phyloP scores from a whole-genome alignment of 1,284 basidiomycete species.

The Hortiboletus rubellus region DNA sequence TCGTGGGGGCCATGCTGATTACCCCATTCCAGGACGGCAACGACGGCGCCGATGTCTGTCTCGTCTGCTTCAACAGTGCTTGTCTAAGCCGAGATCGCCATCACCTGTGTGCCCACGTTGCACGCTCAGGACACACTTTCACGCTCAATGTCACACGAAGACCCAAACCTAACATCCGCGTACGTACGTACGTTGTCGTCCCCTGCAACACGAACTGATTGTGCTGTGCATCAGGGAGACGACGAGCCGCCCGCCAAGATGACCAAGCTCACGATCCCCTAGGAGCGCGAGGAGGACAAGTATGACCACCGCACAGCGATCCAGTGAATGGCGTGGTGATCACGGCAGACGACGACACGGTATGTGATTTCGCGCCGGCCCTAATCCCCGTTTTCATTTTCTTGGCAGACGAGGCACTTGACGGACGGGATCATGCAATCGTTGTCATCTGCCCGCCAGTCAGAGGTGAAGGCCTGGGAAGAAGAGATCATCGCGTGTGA shows the following conservation, averaged over 20 bases:
- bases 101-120: constrained; percentile 72
- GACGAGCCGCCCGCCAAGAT: constrained; percentile 84
- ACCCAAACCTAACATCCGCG: constrained; percentile 58
- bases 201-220: not conserved
- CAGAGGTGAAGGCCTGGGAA: constrained; percentile 97
- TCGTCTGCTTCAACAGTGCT: constrained; percentile 92
- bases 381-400: not conserved
- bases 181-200: constrained; percentile 56
- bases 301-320: constrained; percentile 72
- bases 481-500: constrained; percentile 90
- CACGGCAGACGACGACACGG: constrained; percentile 12
- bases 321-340: constrained; percentile 52
- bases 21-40: constrained; percentile 57
- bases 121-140: constrained; percentile 74
- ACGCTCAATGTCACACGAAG: constrained; percentile 83
- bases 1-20: constrained; percentile 6
- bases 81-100: constrained; percentile 65
- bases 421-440: constrained; percentile 78
- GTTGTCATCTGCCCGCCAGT: constrained; percentile 86
- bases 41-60: constrained; percentile 85
- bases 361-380: not conserved
- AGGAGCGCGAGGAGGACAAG: constrained; percentile 86
- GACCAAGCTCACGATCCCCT: constrained; percentile 87
- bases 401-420: constrained; percentile 53
- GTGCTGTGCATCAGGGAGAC: constrained; percentile 39